Percentiles rank a stretch among this genome's conserved stretches.
Evolutionary conservation across 257 asterid species (phyloP).

Genomic region (Solanum paucissectum): DNA sequence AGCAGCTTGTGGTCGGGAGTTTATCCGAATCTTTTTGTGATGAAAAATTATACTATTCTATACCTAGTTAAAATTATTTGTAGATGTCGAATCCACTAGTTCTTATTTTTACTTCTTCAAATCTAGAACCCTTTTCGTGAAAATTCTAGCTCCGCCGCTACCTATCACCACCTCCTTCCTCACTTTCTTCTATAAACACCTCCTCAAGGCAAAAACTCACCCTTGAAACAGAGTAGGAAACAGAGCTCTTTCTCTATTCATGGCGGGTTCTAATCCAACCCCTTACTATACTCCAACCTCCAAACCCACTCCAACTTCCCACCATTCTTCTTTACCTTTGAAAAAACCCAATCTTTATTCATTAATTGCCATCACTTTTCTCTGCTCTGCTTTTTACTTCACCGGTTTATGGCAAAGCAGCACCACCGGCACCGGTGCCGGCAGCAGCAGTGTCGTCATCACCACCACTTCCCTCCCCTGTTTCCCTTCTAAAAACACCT

Average conservation of each 20-base stretch:
- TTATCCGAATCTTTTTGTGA: too few species aligned
- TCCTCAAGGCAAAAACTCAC: neutral
- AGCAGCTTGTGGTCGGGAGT: neutral
- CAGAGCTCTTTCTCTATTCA: neutral
- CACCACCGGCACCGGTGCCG: neutral
- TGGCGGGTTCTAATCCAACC: conserved; percentile 1
- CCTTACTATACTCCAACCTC: conserved; percentile 4
- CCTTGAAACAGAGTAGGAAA: neutral
- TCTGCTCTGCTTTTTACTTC: neutral
- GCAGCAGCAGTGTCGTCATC: neutral
- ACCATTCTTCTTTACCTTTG: neutral
- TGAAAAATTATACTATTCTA: neutral
- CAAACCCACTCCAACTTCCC: neutral
- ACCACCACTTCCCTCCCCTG: neutral
- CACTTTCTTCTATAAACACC: neutral
- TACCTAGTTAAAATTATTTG: too few species aligned
- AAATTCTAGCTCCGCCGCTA: neutral
- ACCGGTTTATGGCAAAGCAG: neutral
- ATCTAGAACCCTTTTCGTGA: neutral
- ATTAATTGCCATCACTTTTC: neutral
- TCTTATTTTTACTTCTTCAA: neutral
- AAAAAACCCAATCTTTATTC: neutral
- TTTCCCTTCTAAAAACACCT: neutral
- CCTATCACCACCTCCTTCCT: neutral
- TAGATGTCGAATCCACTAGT: neutral